Conservation (phyloP, 2,329 filamentous ascomycete species). For the Huntiella decipiens region DNA sequence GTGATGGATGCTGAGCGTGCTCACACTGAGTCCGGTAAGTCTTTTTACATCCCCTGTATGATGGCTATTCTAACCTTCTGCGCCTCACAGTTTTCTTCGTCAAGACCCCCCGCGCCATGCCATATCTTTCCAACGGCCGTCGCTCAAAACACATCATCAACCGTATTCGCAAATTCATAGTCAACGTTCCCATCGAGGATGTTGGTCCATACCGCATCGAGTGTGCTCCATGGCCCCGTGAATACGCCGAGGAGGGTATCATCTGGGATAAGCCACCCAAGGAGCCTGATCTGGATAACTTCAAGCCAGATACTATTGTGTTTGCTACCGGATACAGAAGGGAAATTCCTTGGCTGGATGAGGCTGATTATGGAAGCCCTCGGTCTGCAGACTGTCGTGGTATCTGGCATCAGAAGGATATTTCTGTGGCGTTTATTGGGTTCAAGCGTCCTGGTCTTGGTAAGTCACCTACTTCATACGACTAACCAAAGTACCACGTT, state of each 20-base stretch:
- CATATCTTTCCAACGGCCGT: conserved; percentile 23
- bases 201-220: conserved; percentile 24
- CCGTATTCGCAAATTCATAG: conserved; percentile 19
- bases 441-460: conserved; percentile 27
- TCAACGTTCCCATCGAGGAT: conserved; percentile 23
- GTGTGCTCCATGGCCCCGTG: conserved; percentile 24
- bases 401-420: conserved; percentile 26
- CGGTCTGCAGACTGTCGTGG: conserved; percentile 31
- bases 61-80: background rate
- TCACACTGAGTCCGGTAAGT: conserved; percentile 19
- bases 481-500: background rate
- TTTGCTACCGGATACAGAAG: conserved; percentile 29
- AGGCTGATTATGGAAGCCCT: conserved; percentile 22
- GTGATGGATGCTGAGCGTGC: conserved; percentile 22
- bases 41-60: background rate
- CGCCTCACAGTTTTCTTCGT: conserved; percentile 22
- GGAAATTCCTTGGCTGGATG: conserved; percentile 22
- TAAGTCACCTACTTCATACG: conserved; percentile 9
- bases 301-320: conserved; percentile 26
- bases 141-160: conserved; percentile 19
- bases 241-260: conserved; percentile 20
- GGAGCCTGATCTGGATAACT: background rate
- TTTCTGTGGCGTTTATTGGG: conserved; percentile 26
- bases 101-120: conserved; percentile 24
- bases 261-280: conserved; percentile 13